Conservation (phyloP, 1,284 basidiomycete species). For the Ganoderma lingzhi region DNA sequence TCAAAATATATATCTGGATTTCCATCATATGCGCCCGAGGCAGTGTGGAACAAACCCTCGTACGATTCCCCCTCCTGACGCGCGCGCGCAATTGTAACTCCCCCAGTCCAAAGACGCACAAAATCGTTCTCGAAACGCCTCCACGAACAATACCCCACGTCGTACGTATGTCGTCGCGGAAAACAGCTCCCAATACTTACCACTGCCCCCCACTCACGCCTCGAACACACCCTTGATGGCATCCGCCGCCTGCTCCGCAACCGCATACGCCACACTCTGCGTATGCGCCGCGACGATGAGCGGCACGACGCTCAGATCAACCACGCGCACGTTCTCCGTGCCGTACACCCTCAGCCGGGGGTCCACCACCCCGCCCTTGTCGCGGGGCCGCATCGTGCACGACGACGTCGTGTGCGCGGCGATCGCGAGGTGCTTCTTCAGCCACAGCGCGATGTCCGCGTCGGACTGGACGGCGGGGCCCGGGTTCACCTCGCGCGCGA, state of each 20-base stretch:
- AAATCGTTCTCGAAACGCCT: too few species aligned
- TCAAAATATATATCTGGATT: too few species aligned
- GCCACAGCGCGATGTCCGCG: conserved; percentile 24
- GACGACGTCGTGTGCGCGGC: conserved; percentile 36
- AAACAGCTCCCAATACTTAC: too few species aligned
- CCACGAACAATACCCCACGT: too few species aligned
- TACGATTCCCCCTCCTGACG: too few species aligned
- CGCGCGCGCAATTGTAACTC: too few species aligned
- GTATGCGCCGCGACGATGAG: conserved; percentile 53
- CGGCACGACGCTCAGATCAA: conserved; percentile 58
- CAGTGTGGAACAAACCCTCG: too few species aligned
- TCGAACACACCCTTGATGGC: conserved; percentile 18
- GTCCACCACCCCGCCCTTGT: conserved; percentile 60
- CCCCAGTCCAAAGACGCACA: too few species aligned
- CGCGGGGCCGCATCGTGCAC: conserved; percentile 33
- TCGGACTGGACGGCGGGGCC: conserved; percentile 39
- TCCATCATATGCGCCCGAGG: too few species aligned
- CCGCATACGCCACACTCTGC: conserved; percentile 20
- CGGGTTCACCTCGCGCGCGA: conserved; percentile 46
- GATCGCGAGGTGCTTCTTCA: conserved; percentile 17
- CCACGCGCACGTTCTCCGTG: conserved; percentile 56
- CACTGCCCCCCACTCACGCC: not conserved
- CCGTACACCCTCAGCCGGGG: conserved; percentile 49
- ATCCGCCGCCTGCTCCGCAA: conserved; percentile 24
- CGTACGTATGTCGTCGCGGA: too few species aligned